phyloP scores from a whole-genome alignment of 1,139 yeast species.

The Scheffersomyces cryptocercus region DNA sequence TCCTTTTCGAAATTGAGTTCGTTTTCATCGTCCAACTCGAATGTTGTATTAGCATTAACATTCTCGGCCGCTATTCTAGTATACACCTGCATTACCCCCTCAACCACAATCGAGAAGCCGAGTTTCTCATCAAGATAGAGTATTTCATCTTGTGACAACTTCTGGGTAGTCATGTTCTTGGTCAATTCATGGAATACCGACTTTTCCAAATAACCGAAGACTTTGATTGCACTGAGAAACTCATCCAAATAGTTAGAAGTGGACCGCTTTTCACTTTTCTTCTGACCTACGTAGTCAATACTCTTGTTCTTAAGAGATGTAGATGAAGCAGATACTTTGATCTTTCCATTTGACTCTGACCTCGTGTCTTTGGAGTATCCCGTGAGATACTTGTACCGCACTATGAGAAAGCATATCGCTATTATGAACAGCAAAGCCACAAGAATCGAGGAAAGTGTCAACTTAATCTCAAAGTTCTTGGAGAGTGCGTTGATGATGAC shows the following conservation, averaged over 20 bases:
- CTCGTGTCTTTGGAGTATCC: constrained; percentile 34
- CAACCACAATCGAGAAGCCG: constrained; percentile 94
- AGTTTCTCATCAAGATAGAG: constrained; percentile 65
- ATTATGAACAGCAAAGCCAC: constrained; percentile 18
- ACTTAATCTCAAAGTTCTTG: constrained; percentile 31
- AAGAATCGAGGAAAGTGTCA: constrained; percentile 37
- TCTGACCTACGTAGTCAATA: constrained; percentile 28
- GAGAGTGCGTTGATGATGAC: constrained; percentile 25
- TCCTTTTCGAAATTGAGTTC: constrained; percentile 35
- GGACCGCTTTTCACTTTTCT: constrained; percentile 29
- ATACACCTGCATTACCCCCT: constrained; percentile 83
- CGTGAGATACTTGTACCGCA: constrained; percentile 41
- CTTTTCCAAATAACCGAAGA: constrained; percentile 88
- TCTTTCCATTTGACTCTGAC: constrained; percentile 8
- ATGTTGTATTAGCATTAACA: constrained; percentile 7
- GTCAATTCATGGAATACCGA: constrained; percentile 93
- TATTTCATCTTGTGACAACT: constrained; percentile 74
- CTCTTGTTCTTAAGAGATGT: constrained; percentile 2
- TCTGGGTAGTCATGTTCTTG: constrained; percentile 87
- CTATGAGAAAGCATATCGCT: constrained; percentile 28
- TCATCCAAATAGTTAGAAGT: constrained; percentile 70
- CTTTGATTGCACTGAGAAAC: constrained; percentile 85
- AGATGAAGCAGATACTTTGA: constrained; percentile 10
- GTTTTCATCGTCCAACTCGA: constrained; percentile 13
- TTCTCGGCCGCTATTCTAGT: constrained; percentile 47